phyloP scores from a whole-genome alignment of 306 rosid genomes.

The Acacia melanoxylon region DNA sequence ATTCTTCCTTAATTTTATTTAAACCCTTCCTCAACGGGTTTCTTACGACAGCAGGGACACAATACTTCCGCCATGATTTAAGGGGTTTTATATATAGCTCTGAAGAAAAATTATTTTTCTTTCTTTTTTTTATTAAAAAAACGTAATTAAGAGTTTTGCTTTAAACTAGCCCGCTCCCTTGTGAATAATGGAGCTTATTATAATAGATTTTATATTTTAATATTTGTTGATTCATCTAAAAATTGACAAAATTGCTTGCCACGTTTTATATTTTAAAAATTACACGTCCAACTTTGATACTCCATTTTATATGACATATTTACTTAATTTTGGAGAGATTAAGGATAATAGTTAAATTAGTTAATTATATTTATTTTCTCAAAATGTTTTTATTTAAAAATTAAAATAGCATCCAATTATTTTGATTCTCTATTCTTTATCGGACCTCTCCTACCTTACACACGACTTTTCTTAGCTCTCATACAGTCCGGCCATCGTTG shows the following conservation, averaged over 20 bases:
- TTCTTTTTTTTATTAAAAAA: too few relatives aligned
- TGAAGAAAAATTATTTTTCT: background rate
- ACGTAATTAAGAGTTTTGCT: background rate
- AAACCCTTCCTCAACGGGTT: background rate
- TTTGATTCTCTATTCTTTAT: too few relatives aligned
- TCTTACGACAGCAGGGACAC: background rate
- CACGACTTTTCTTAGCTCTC: too few relatives aligned
- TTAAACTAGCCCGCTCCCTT: background rate
- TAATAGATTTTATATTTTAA: background rate
- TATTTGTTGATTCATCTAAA: background rate
- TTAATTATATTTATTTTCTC: too few relatives aligned
- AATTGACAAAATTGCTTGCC: background rate
- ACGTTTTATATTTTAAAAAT: background rate
- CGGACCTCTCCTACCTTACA: too few relatives aligned
- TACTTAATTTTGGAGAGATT: too few relatives aligned
- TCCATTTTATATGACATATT: too few relatives aligned
- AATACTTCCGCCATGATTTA: background rate
- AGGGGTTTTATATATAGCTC: background rate
- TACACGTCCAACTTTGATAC: background rate
- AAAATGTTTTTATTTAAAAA: too few relatives aligned
- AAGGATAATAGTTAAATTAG: too few relatives aligned
- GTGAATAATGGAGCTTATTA: background rate
- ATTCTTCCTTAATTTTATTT: too few relatives aligned
- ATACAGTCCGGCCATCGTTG: too few relatives aligned
- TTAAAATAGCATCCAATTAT: too few relatives aligned